phyloP scores from a whole-genome alignment of 202 grass and related monocot genomes.

The Setaria viridis region DNA sequence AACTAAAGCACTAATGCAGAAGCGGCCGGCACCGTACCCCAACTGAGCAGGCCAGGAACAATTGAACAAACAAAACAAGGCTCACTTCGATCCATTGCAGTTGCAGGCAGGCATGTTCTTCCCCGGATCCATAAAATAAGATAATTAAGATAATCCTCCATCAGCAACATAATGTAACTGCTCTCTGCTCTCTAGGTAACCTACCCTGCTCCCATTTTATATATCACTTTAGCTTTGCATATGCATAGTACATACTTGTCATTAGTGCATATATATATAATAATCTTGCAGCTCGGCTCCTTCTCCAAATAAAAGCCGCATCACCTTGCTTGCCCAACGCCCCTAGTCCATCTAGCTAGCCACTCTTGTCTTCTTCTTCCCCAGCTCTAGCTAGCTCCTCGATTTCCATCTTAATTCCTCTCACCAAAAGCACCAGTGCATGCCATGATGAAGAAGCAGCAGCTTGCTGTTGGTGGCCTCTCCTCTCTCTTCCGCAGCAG shows the following conservation, averaged over 20 bases:
- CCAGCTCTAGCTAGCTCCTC: not conserved
- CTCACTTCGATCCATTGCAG: constrained; percentile 1
- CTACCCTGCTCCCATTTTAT: constrained; percentile 10
- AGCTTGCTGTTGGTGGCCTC: constrained; percentile 15
- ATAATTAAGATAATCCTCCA: not conserved
- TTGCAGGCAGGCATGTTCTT: not conserved
- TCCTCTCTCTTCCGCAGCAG: constrained; percentile 46
- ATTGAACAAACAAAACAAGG: not conserved
- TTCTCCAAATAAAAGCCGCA: constrained; percentile 18
- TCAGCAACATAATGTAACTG: not conserved
- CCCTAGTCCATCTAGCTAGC: not conserved
- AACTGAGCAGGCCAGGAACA: not conserved
- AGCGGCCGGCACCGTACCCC: not conserved
- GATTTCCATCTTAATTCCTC: constrained; percentile 19
- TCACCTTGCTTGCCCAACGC: not conserved
- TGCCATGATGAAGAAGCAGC: constrained; percentile 57
- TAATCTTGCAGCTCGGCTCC: not conserved
- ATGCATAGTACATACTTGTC: not conserved
- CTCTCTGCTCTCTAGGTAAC: constrained; percentile 34
- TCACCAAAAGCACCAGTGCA: not conserved
- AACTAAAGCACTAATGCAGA: not conserved
- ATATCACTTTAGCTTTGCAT: not conserved
- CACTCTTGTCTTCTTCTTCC: constrained; percentile 28
- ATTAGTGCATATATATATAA: not conserved
- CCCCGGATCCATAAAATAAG: not conserved